phyloP scores from a whole-genome alignment of 2,329 filamentous ascomycete genomes.

The Cladosporium sp. region DNA sequence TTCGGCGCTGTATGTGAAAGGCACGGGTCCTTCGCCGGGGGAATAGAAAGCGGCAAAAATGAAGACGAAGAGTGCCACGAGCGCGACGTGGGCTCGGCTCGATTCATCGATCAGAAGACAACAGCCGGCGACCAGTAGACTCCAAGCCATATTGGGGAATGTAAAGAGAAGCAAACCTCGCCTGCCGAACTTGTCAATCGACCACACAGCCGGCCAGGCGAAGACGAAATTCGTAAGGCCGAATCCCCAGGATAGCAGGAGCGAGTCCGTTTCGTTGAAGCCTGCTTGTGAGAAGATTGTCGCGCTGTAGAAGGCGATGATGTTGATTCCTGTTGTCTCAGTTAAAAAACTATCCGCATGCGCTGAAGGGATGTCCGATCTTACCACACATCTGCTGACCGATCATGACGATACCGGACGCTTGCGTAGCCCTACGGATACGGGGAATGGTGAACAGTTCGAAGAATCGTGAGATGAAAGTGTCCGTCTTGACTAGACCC shows the following conservation, averaged over 20 bases:
- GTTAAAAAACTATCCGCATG: no score
- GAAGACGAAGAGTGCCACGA: conserved; percentile 55
- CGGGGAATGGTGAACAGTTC: conserved; percentile 67
- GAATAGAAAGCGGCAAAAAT: conserved; percentile 44
- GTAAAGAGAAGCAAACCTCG: conserved; percentile 47
- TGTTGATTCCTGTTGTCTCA: conserved; percentile 12
- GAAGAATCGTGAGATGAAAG: conserved; percentile 38
- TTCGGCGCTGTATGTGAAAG: conserved; percentile 64
- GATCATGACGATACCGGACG: conserved; percentile 75
- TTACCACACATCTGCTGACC: conserved; percentile 57
- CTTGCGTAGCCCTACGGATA: conserved; percentile 66
- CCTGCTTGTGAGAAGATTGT: conserved; percentile 28
- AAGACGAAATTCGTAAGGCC: conserved; percentile 55
- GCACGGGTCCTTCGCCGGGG: conserved; percentile 51
- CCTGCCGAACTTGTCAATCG: conserved; percentile 54
- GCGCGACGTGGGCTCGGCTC: conserved; percentile 38
- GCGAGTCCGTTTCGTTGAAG: conserved; percentile 38
- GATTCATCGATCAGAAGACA: conserved; percentile 47
- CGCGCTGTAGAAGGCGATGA: conserved; percentile 22
- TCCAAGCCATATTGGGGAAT: conserved; percentile 48
- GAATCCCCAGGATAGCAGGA: conserved; percentile 54
- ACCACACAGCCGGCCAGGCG: conserved; percentile 51
- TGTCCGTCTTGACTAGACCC: conserved; percentile 30
- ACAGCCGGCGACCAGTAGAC: conserved; percentile 44
- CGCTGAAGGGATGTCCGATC: no score